phyloP scores from a whole-genome alignment of 2,329 filamentous ascomycete species.

The Fusarium luffae region DNA sequence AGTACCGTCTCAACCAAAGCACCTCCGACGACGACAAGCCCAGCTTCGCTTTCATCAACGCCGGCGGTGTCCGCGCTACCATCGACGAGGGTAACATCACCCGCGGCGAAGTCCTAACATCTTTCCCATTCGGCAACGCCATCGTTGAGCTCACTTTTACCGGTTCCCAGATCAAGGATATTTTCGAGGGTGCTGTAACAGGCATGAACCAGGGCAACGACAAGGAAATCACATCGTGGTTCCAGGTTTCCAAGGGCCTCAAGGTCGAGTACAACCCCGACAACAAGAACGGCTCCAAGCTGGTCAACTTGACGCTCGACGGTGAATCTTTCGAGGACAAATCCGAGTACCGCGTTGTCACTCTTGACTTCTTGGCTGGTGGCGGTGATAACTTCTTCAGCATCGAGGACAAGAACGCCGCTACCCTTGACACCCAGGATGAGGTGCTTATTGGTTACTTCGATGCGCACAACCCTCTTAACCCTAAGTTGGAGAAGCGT shows the following conservation, averaged over 20 bases:
- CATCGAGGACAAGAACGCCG: constrained; percentile 49
- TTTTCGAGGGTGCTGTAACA: constrained; percentile 69
- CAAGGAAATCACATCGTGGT: constrained; percentile 65
- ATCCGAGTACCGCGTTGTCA: constrained; percentile 66
- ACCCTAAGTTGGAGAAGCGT: constrained; percentile 59
- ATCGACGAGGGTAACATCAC: constrained; percentile 72
- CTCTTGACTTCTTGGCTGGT: constrained; percentile 70
- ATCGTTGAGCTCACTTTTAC: constrained; percentile 67
- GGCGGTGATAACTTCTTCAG: constrained; percentile 72
- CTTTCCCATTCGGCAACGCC: constrained; percentile 74
- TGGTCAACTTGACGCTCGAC: constrained; percentile 64
- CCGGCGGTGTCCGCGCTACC: constrained; percentile 71
- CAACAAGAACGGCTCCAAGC: constrained; percentile 59
- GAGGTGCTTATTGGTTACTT: constrained; percentile 66
- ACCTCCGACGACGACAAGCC: constrained; percentile 50
- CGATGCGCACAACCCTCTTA: constrained; percentile 58
- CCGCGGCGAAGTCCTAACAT: constrained; percentile 70
- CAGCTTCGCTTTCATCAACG: constrained; percentile 71
- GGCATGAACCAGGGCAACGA: constrained; percentile 65
- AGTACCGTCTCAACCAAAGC: constrained; percentile 65
- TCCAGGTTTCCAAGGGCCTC: constrained; percentile 69
- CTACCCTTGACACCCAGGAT: constrained; percentile 63
- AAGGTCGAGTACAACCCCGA: constrained; percentile 67
- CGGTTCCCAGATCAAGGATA: constrained; percentile 65
- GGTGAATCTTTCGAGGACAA: constrained; percentile 59